Percentiles rank a stretch among this genome's conserved stretches.
Conservation (phyloP, 495 filamentous ascomycete genomes). For the Penicillium turbatum region DNA sequence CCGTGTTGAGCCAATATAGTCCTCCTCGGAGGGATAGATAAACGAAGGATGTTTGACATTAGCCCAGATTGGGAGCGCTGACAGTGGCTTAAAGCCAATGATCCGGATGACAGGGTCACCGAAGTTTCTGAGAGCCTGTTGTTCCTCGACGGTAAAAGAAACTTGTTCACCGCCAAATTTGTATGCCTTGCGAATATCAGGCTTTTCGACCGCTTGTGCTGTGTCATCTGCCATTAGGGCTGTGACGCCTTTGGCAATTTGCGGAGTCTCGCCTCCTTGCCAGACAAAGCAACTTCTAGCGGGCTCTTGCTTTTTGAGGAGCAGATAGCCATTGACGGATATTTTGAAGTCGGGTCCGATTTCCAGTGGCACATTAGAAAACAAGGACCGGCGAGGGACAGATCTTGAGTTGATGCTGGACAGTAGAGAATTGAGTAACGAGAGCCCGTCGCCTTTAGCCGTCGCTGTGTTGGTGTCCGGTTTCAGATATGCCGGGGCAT, state of each 20-base stretch:
- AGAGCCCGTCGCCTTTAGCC: slow-evolving; percentile 65
- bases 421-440: slow-evolving; percentile 74
- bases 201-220: slow-evolving; percentile 68
- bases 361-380: slow-evolving; percentile 80
- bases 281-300: slow-evolving; percentile 80
- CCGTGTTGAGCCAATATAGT: slow-evolving; percentile 83
- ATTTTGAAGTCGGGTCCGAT: slow-evolving; percentile 81
- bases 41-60: slow-evolving; percentile 80
- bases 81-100: slow-evolving; percentile 86
- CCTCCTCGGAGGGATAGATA: slow-evolving; percentile 90
- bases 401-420: slow-evolving; percentile 90
- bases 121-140: slow-evolving; percentile 69
- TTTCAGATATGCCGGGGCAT: slow-evolving; percentile 54
- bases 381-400: slow-evolving; percentile 79
- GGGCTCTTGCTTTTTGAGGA: slow-evolving; percentile 77
- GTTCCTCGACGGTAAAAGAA: slow-evolving; percentile 77
- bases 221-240: slow-evolving; percentile 71
- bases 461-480: slow-evolving; percentile 47
- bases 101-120: slow-evolving; percentile 80
- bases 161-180: slow-evolving; percentile 93
- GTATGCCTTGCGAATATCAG: slow-evolving; percentile 85
- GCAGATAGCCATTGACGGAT: slow-evolving; percentile 86
- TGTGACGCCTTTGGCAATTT: slow-evolving; percentile 72
- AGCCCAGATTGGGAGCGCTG: slow-evolving; percentile 76
- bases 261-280: slow-evolving; percentile 73